Base-by-base conservation (phyloP, 768 basidiomycete genomes). In the Trametes coccinea region DNA sequence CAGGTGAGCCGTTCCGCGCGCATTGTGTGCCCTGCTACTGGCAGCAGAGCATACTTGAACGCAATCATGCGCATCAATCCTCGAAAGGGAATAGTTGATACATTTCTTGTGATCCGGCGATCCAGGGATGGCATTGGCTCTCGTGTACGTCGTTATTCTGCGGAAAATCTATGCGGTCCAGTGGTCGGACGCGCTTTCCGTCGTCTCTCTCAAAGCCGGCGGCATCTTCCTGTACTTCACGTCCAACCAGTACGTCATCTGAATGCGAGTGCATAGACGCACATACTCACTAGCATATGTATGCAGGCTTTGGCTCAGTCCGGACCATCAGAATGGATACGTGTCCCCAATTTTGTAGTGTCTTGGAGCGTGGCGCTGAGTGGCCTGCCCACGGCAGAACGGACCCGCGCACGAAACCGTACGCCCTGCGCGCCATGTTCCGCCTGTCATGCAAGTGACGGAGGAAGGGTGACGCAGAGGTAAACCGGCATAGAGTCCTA, bases 121-220 rank as follows among this genome's bases (percentile, higher is more conserved):
- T 37, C 34, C 34, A 37, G 5, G 5, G 34, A 6, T 49, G 29
- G 14, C 14, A 43, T 4, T n/a, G 14, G 8, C 14, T 43, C 9
- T 43, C 13, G 41, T 8, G 4, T 14, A 43, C 5, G 34, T 6
- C 34, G 16, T 10, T 14, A 8, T 5, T 3, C 22, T 46, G 4
- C 22, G 22, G 22, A 22, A 22, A 22, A 22, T 22, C 22, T 22
- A 22, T 22, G 22, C 22, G 22, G 22, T 31, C n/a, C 27, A 60
- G 61, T 65, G 60, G 58, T 48, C 63, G 5, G 66, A 67, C 50
- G 65, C 63, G 37, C 53, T 67, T 13, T 62, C 63, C n/a, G 61
- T 65, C 44, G 61, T 62, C 1, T 52, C 58, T 14, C 56, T 63
- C 8, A 44, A 54, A 27, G 50, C 55, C 17, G 65, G 61, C 1